Base-by-base conservation (phyloP, 2,329 filamentous ascomycete genomes). In the Thermoascus crustaceus region DNA sequence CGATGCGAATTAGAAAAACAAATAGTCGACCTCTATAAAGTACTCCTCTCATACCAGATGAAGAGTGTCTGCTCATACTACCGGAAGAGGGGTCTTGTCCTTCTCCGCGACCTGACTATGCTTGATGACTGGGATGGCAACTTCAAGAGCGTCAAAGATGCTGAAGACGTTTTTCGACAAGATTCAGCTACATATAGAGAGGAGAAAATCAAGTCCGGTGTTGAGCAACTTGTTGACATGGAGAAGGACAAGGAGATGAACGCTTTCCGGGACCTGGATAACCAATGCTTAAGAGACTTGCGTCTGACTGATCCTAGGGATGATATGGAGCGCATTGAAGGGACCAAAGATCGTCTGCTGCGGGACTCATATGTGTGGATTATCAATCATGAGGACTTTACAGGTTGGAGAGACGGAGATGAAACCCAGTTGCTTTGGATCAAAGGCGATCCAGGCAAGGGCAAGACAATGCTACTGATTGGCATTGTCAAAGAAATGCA, bases 21-120 rank as follows among this genome's bases (percentile, higher is more conserved):
- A 5, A 46, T 67, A n/a, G 34, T 57, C 18, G 25, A 53, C 18
- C 56, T 68, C 16, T 68, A 67, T 41, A 47, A 57, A 36, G 50
- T 46, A 34, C 50, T 68, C 18, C 53, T 68, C n/a, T 22, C 44
- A 2, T 67, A 63, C 42, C 53, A 61, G 43, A 65, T 67, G 36
- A 63, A 60, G 45, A 67, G 60, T 36, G 46, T 63, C 27, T 60
- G 48, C 34, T 54, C 46, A 4, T 66, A 58, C 44, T 53, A 60
- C 40, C 49, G 51, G 7, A 49, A 57, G 18, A 51, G 44, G 25
- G 32, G 41, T 4, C 9, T 46, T 5, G 47, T 44, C 7, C 50
- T 63, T 24, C 31, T 59, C 10, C 42, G 55, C 17, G 50, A 53
- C 30, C 31, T 60, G 3, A 5, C 56, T 5, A 52, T 52, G 16